Conservation (phyloP, 2,329 filamentous ascomycete species). For the Claviceps lovelessii region DNA sequence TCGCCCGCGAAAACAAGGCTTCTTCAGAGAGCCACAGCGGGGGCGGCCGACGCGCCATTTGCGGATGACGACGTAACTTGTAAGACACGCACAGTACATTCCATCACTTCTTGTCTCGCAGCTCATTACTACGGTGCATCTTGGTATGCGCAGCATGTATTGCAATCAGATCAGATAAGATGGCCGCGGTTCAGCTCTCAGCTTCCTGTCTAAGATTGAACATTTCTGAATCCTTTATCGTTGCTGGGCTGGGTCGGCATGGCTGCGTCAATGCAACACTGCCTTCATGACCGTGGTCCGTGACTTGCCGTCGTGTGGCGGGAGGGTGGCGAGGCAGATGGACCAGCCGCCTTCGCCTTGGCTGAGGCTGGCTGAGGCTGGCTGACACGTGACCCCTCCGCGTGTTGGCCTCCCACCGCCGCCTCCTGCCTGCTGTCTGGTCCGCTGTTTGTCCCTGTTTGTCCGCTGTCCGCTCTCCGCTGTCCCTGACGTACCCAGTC, state of each 20-base stretch:
- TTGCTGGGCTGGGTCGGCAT: neutral
- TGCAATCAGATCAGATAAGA: neutral
- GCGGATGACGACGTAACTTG: neutral
- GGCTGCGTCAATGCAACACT: neutral
- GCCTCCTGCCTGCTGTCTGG: slow-evolving; percentile 7
- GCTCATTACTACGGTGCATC: no score
- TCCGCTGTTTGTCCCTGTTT: neutral
- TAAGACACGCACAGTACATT: neutral
- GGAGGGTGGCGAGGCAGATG: no score
- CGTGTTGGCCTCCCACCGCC: slow-evolving; percentile 9
- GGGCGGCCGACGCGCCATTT: slow-evolving; percentile 3
- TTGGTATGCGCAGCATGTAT: neutral
- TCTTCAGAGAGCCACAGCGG: slow-evolving; percentile 1
- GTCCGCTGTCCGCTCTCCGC: slow-evolving; percentile 5
- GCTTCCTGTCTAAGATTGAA: neutral
- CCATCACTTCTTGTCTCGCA: neutral
- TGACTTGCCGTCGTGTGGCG: no score
- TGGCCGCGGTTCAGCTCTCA: neutral
- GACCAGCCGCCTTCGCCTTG: no score
- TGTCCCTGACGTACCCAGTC: slow-evolving; percentile 22
- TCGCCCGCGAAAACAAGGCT: neutral
- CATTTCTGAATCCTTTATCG: neutral
- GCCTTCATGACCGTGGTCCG: neutral
- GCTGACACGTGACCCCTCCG: slow-evolving; percentile 15
- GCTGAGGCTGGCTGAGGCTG: neutral